A percentile compares a stretch with the other conserved stretches of the same genome.
These are phyloP conservation scores for Diaporthe nobilis DNA, from an alignment of 2,329 filamentous ascomycete species.

Conservation along the genomic window DNA sequence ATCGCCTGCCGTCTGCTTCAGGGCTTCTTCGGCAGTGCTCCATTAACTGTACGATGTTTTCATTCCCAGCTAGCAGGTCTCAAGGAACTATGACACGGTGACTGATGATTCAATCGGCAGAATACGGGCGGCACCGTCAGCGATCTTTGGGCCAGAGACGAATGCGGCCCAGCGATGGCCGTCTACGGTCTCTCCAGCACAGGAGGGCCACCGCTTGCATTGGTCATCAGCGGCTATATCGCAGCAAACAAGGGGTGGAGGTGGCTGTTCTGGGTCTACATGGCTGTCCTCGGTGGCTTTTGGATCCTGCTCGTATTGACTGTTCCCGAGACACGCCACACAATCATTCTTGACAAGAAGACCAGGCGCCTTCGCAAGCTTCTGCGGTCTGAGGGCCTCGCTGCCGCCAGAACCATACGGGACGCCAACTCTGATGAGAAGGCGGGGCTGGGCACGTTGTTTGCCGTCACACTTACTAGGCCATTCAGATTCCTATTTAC, in stretches of 20 bases:
- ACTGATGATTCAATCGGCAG: not conserved
- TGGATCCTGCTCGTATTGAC: constrained; percentile 29
- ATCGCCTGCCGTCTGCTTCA: constrained; percentile 28
- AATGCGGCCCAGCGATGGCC: constrained; percentile 35
- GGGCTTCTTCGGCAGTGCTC: constrained; percentile 39
- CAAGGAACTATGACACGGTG: no score
- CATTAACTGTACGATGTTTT: constrained; percentile 9
- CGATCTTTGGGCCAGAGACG: constrained; percentile 32
- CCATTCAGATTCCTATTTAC: constrained; percentile 36
- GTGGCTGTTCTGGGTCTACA: constrained; percentile 38
- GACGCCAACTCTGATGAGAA: constrained; percentile 30
- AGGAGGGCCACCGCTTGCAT: constrained; percentile 27
- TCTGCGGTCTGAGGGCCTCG: constrained; percentile 19
- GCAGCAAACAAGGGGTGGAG: constrained; percentile 23
- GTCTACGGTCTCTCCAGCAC: constrained; percentile 37
- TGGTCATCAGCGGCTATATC: constrained; percentile 30
- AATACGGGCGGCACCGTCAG: constrained; percentile 35
- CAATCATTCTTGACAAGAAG: constrained; percentile 34
- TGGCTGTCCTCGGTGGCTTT: constrained; percentile 31
- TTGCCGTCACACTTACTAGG: constrained; percentile 10
- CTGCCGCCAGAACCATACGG: constrained; percentile 6
- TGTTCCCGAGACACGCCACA: constrained; percentile 33
- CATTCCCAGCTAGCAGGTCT: not conserved
- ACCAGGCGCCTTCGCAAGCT: constrained; percentile 29
- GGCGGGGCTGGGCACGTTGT: constrained; percentile 8